Evolutionary conservation across 345 rosid genomes (phyloP).

Genomic region (Lepidium africanum): DNA sequence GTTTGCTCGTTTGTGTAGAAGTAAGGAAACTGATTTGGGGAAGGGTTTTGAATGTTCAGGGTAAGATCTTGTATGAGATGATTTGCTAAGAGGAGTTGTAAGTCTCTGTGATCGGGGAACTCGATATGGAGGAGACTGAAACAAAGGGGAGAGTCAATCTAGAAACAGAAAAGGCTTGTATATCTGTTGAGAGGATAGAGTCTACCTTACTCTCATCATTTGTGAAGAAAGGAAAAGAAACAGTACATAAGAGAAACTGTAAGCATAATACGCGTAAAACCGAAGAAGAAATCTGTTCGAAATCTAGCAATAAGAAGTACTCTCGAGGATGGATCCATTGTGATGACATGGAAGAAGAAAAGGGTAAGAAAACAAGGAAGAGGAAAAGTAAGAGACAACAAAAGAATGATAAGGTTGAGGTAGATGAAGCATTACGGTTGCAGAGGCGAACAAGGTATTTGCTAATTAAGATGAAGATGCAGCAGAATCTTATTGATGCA

Average conservation of each 20-base stretch:
- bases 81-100: not conserved
- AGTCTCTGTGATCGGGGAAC: not conserved
- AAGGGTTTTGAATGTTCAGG: not conserved
- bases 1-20: not conserved
- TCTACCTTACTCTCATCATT: constrained; percentile 15
- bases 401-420: constrained; percentile 40
- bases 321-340: not conserved
- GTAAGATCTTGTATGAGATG: constrained; percentile 12
- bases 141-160: not conserved
- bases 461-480: constrained; percentile 86
- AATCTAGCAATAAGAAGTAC: not conserved
- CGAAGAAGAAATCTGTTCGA: constrained; percentile 9
- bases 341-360: constrained; percentile 27
- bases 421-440: constrained; percentile 72
- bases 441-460: constrained; percentile 86
- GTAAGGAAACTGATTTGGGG: not conserved
- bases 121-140: constrained; percentile 15
- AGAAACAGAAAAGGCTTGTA: constrained; percentile 7
- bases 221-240: constrained; percentile 7
- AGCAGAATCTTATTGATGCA: constrained; percentile 97
- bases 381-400: constrained; percentile 47
- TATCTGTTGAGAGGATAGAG: constrained; percentile 11
- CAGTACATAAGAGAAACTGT: constrained; percentile 4
- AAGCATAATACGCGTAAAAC: constrained; percentile 1
- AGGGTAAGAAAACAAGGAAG: constrained; percentile 35